These are phyloP conservation scores for Paramyrothecium sp. DNA, from an alignment of 2,329 filamentous ascomycete species.

Conservation along the genomic window DNA sequence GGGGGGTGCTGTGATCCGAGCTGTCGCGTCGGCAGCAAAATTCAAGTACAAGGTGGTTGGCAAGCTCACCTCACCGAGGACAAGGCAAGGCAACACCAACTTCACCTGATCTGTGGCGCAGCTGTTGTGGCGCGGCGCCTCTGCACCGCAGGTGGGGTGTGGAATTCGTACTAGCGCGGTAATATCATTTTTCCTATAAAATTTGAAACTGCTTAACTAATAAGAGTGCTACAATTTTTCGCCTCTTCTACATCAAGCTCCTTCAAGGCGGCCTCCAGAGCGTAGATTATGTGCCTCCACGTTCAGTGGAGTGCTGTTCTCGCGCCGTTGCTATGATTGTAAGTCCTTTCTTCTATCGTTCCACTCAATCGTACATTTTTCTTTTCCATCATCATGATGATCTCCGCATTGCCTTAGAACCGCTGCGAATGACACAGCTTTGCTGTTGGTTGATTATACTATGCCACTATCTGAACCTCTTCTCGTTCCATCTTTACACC, in stretches of 20 bases:
- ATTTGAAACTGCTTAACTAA: too few relatives aligned
- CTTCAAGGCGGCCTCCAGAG: not conserved
- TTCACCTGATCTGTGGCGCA: not conserved
- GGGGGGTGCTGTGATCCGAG: not conserved
- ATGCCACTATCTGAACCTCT: constrained; percentile 36
- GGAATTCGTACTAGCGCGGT: too few relatives aligned
- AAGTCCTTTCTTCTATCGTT: constrained; percentile 20
- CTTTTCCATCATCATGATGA: constrained; percentile 34
- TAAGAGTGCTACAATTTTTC: too few relatives aligned
- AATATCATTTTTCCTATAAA: too few relatives aligned
- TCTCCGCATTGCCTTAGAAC: constrained; percentile 46
- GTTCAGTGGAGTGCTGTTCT: not conserved
- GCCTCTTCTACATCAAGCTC: not conserved
- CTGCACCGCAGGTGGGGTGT: too few relatives aligned
- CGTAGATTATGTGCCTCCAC: not conserved
- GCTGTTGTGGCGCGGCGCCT: not conserved
- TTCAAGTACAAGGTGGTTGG: constrained; percentile 2
- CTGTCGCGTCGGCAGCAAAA: constrained; percentile 2
- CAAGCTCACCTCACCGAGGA: not conserved
- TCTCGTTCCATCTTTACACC: constrained; percentile 4
- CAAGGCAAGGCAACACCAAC: too few relatives aligned
- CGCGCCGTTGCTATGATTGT: constrained; percentile 33
- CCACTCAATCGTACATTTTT: not conserved
- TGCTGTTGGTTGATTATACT: constrained; percentile 41
- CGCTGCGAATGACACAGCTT: constrained; percentile 48